A percentile compares a stretch with the other conserved stretches of the same genome.
These are phyloP conservation scores for Apophysomyces sp. DNA, from an alignment of 371 early-diverging fungal species.

Conservation along the genomic window DNA sequence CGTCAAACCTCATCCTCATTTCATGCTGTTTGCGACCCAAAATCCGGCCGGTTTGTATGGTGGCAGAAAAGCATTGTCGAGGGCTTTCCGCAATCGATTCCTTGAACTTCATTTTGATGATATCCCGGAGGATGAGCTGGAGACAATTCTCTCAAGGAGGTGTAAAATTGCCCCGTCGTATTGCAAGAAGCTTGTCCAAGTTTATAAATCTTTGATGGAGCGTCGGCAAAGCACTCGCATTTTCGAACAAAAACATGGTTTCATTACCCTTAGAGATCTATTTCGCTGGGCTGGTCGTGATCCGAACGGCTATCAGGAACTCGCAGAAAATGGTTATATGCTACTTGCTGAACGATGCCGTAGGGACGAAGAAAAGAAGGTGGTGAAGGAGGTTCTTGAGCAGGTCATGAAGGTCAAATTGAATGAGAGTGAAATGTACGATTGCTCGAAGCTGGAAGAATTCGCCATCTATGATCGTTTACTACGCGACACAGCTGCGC, in stretches of 20 bases:
- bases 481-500: constrained; percentile 19
- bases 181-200: constrained; percentile 84
- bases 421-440: constrained; percentile 66
- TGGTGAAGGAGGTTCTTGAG: constrained; percentile 87
- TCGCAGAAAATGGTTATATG: constrained; percentile 95
- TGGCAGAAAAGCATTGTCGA: constrained; percentile 98
- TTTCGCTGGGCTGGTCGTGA: constrained; percentile 98
- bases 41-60: constrained; percentile 99
- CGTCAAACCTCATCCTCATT: constrained; percentile 95
- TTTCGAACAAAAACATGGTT: constrained; percentile 92
- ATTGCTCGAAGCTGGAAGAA: constrained; percentile 56
- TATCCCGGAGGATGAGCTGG: constrained; percentile 89
- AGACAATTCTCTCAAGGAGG: constrained; percentile 81
- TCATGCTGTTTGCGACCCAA: constrained; percentile 99
- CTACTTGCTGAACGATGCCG: constrained; percentile 94
- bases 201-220: constrained; percentile 85
- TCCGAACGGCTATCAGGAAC: constrained; percentile 73
- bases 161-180: constrained; percentile 91
- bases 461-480: constrained; percentile 46
- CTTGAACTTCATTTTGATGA: constrained; percentile 96
- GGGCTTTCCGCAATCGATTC: constrained; percentile 99
- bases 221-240: constrained; percentile 81
- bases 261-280: constrained; percentile 97
- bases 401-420: constrained; percentile 76
- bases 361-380: constrained; percentile 76